These are phyloP conservation scores for Hippophae gyantsensis DNA, from an alignment of 306 rosid genomes.

Conservation along the genomic window DNA sequence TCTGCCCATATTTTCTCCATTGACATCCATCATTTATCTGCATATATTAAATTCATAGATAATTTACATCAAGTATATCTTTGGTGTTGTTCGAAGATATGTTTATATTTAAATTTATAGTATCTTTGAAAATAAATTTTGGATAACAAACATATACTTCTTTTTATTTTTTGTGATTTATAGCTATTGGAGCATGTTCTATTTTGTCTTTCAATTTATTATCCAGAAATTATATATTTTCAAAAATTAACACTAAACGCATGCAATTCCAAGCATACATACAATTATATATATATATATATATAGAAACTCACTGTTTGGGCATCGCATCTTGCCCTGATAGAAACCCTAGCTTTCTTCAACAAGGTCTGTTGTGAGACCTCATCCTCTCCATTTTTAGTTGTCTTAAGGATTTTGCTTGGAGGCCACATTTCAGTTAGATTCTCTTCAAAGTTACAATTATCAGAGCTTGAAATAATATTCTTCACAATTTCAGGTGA, in stretches of 20 bases:
- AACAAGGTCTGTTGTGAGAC: constrained; percentile 46
- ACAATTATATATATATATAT: not conserved
- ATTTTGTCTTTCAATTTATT: too few species aligned
- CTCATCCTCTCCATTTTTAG: constrained; percentile 54
- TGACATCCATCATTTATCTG: constrained; percentile 97
- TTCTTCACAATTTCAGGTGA: constrained; percentile 25
- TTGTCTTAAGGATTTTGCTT: constrained; percentile 25
- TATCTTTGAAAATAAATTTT: too few species aligned
- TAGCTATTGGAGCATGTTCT: not conserved
- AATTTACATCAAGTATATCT: too few species aligned
- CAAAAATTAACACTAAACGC: not conserved
- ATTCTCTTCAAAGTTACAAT: constrained; percentile 49
- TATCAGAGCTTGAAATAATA: constrained; percentile 35
- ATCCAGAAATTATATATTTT: too few species aligned
- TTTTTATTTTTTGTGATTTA: not conserved
- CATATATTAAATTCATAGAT: not conserved
- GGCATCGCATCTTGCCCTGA: constrained; percentile 76
- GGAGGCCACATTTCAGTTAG: constrained; percentile 48
- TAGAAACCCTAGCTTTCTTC: constrained; percentile 83
- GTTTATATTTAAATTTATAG: too few species aligned
- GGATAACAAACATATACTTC: not conserved
- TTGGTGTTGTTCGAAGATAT: too few species aligned
- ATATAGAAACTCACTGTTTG: constrained; percentile 49
- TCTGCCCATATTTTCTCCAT: constrained; percentile 98
- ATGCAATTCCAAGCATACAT: not conserved